These are phyloP conservation scores for Cladosporium austrohemisphaericum DNA, from an alignment of 2,329 filamentous ascomycete genomes.

Conservation along the genomic window DNA sequence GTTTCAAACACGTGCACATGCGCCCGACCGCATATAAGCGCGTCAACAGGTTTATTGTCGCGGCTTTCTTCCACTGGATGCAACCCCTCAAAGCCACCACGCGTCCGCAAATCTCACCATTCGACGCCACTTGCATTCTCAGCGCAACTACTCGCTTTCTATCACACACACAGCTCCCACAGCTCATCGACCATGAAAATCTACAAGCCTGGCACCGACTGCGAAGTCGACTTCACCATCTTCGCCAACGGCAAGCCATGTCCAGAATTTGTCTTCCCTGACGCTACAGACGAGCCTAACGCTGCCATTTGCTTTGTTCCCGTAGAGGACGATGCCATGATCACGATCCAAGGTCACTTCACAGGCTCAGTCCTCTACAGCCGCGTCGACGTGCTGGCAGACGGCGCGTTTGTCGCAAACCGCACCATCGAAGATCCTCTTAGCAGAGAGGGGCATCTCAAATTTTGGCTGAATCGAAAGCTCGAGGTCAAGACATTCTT, in stretches of 20 bases:
- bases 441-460: conserved; percentile 17
- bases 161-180: too few species aligned
- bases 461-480: conserved; percentile 16
- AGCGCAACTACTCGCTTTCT: too few species aligned
- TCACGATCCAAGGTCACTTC: conserved; percentile 33
- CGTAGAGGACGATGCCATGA: conserved; percentile 29
- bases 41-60: too few species aligned
- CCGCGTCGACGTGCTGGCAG: conserved; percentile 36
- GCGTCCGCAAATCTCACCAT: too few species aligned
- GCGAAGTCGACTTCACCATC: conserved; percentile 30
- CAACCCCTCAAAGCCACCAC: too few species aligned
- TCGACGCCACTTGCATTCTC: too few species aligned
- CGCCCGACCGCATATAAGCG: too few species aligned
- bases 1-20: too few species aligned
- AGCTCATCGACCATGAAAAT: conserved; percentile 37
- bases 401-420: conserved; percentile 34
- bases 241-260: conserved; percentile 26
- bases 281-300: conserved; percentile 29
- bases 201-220: conserved; percentile 33
- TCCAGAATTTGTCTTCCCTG: conserved; percentile 34
- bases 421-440: conserved; percentile 22
- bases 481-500: conserved; percentile 19
- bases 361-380: conserved; percentile 31
- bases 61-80: too few species aligned
- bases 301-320: conserved; percentile 35